Base-by-base conservation (phyloP, 129 eudicot genomes). In the Escallonia herrerae region DNA sequence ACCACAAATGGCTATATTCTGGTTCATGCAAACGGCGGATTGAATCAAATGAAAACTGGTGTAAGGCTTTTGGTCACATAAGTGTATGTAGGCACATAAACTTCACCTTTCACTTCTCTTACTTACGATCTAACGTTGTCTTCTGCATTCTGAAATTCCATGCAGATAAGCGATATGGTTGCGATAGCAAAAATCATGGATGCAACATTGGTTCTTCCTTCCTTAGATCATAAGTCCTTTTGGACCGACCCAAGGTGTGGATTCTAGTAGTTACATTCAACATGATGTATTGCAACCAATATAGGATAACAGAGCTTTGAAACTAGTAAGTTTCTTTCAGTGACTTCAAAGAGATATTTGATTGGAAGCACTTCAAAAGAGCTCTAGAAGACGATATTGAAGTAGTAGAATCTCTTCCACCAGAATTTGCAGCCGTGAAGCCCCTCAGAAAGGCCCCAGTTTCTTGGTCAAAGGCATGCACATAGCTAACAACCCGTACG, bases 381-480 rank as follows among this genome's bases (percentile, higher is more conserved):
- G 58, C 75, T 6, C 74, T 86, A 40, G 62, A 77, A 75, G 78
- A 75, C 52, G 95, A 86, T 74, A 72, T 83, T 45, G 74, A 71
- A 41, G 68, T 86, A 15, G 72, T 83, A 7, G 95, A 86, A 12
- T 75, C 82, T 45, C 84, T 86, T 63, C 95, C 95, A 39, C 71
- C 81, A 2, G 47, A 63, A 4, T 45, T 71, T 8, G 66, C 67
- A 62, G 42, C 43, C n/a, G 70, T 72, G 10, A 46, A 69, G 73
- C 75, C 75, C 22, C 63, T 50, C 6, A 56, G 51, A 54, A 83
- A 74, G 75, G 82, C 82, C 13, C 89, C 89, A 1, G 58, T 77
- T 66, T 86, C 95, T 43, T 86, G 89, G 95, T 86, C 89, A 12
- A 86, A 80, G 95, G 89, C 77, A 83, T 10, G 83, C 73, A 52